Evolutionary conservation across 2,329 filamentous ascomycete genomes (phyloP).

Genomic region (Diaporthe sp.): DNA sequence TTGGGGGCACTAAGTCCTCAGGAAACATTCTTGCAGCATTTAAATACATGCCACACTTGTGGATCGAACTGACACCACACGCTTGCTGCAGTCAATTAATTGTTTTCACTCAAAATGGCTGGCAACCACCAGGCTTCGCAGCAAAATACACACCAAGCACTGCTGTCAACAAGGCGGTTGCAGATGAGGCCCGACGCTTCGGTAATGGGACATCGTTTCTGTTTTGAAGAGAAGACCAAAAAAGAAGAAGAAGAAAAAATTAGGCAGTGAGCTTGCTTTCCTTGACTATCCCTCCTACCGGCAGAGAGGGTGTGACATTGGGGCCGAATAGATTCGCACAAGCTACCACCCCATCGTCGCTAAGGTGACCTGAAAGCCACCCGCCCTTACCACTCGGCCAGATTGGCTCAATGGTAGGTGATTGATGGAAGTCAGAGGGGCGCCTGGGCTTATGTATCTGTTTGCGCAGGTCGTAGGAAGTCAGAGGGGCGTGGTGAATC

Average conservation of each 20-base stretch:
- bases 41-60: background rate
- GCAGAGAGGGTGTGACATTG: background rate
- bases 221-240: background rate
- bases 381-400: background rate
- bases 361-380: background rate
- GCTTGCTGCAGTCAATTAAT: background rate
- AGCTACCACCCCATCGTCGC: background rate
- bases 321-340: background rate
- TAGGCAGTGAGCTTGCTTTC: background rate
- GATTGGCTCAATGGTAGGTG: background rate
- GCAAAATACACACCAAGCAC: background rate
- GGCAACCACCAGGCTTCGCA: background rate
- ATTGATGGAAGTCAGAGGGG: background rate
- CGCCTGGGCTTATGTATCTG: background rate
- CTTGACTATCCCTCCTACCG: background rate
- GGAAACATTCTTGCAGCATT: background rate
- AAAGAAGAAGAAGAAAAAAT: background rate
- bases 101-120: background rate
- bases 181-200: background rate
- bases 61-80: background rate
- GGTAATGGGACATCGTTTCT: background rate
- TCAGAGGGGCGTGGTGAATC: no score
- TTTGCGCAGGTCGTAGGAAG: background rate
- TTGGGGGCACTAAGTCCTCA: background rate
- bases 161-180: background rate